These are phyloP conservation scores for Theileria sp. DNA, from an alignment of 169 alveolate species.

Conservation along the genomic window DNA sequence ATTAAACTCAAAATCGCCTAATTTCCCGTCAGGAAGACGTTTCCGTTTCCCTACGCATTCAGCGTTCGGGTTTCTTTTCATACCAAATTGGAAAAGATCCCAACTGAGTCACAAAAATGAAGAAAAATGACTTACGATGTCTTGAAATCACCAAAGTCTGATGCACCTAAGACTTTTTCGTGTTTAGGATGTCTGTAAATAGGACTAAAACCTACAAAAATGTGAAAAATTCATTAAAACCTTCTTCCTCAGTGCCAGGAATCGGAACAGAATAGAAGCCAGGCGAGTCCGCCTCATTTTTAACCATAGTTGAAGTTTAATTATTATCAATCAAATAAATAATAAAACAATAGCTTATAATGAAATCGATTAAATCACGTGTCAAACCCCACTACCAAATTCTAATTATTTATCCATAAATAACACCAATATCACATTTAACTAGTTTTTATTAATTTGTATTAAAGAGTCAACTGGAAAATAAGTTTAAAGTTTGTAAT, in stretches of 20 bases:
- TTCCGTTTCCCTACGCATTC: slow-evolving; percentile 53
- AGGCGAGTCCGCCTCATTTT: slow-evolving; percentile 34
- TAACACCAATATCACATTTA: not conserved
- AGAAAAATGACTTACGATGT: slow-evolving; percentile 31
- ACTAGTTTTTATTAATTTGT: not conserved
- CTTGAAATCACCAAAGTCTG: slow-evolving; percentile 19
- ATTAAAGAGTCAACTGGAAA: not conserved
- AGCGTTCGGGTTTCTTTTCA: slow-evolving; percentile 58
- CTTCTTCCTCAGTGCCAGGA: slow-evolving; percentile 53
- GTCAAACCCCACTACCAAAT: slow-evolving; percentile 16
- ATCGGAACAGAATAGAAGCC: slow-evolving; percentile 52
- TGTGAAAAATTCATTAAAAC: not conserved
- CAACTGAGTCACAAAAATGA: slow-evolving; percentile 16
- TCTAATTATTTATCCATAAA: not conserved
- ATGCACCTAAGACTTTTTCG: slow-evolving; percentile 31
- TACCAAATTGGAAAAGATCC: slow-evolving; percentile 63
- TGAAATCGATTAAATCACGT: not conserved
- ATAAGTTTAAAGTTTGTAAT: not conserved
- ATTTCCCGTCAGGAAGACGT: slow-evolving; percentile 33
- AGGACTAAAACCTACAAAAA: slow-evolving; percentile 20
- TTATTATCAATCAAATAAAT: not conserved
- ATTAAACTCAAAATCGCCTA: slow-evolving; percentile 46
- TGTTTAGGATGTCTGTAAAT: slow-evolving; percentile 32
- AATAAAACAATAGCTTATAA: not conserved
- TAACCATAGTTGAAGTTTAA: not conserved